Conservation (phyloP, 495 filamentous ascomycete species). For the Aspergillus ellipticus region DNA sequence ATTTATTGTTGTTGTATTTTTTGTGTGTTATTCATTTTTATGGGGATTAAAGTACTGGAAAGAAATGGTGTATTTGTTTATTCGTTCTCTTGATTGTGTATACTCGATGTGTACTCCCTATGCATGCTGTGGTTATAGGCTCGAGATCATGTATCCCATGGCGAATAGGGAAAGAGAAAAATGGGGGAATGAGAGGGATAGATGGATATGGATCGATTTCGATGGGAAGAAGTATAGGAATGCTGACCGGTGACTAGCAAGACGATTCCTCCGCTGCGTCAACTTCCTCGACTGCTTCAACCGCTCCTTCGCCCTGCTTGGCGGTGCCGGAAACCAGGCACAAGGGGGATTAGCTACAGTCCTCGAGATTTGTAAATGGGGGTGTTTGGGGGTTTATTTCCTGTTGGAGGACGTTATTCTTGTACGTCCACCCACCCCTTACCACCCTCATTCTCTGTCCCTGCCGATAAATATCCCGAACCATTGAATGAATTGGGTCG, state of each 20-base stretch:
- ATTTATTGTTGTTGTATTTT: too few species aligned
- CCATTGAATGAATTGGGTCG: too few species aligned
- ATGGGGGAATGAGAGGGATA: too few species aligned
- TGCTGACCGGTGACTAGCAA: slow-evolving; percentile 19
- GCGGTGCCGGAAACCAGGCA: slow-evolving; percentile 7
- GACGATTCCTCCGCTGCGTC: slow-evolving; percentile 60
- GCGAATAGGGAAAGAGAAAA: too few species aligned
- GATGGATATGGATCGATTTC: neutral
- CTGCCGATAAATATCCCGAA: too few species aligned
- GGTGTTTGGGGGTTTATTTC: slow-evolving; percentile 38
- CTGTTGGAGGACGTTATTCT: slow-evolving; percentile 39
- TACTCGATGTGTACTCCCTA: too few species aligned
- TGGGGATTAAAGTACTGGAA: too few species aligned
- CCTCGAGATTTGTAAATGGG: slow-evolving; percentile 35
- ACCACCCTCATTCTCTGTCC: neutral
- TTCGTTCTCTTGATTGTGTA: too few species aligned
- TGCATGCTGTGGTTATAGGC: too few species aligned
- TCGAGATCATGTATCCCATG: too few species aligned
- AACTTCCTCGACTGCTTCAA: slow-evolving; percentile 59
- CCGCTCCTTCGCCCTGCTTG: slow-evolving; percentile 35
- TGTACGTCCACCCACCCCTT: slow-evolving; percentile 20
- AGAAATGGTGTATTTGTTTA: too few species aligned
- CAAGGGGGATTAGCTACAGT: slow-evolving; percentile 15
- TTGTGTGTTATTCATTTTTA: slow-evolving; percentile 3
- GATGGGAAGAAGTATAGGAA: neutral